Evolutionary conservation across 768 basidiomycete genomes (phyloP).

Genomic region (Termitomyces sp.): DNA sequence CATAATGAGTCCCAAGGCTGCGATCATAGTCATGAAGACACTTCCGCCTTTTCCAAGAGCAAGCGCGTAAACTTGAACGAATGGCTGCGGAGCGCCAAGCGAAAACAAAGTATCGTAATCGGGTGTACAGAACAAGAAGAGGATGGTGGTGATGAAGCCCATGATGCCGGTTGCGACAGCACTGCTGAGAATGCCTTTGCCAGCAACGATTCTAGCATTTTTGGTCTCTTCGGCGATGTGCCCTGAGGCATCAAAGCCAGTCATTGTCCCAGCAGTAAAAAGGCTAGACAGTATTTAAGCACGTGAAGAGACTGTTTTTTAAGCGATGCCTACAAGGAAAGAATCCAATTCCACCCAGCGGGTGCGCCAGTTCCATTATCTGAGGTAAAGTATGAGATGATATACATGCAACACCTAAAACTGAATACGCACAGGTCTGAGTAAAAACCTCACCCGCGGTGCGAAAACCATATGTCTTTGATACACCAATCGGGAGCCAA

Average conservation of each 20-base stretch:
- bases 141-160: constrained; percentile 74
- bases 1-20: constrained; percentile 79
- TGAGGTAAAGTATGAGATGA: constrained; percentile 21
- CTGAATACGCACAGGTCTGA: constrained; percentile 55
- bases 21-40: constrained; percentile 84
- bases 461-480: constrained; percentile 85
- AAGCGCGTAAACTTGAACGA: constrained; percentile 81
- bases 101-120: constrained; percentile 72
- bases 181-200: constrained; percentile 76
- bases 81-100: constrained; percentile 83
- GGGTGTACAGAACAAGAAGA: constrained; percentile 84
- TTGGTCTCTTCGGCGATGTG: constrained; percentile 89
- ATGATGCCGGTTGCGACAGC: constrained; percentile 73
- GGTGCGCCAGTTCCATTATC: constrained; percentile 89
- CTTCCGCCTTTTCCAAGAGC: constrained; percentile 77
- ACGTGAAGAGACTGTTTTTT: background rate
- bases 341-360: constrained; percentile 86
- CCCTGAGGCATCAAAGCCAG: constrained; percentile 87
- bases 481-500: constrained; percentile 91
- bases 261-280: constrained; percentile 83
- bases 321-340: constrained; percentile 59
- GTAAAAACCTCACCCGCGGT: constrained; percentile 82
- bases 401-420: background rate
- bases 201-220: constrained; percentile 78
- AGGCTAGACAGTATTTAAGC: constrained; percentile 41